Evolutionary conservation across 768 basidiomycete species (phyloP).

Genomic region (Tylopilus felleus): DNA sequence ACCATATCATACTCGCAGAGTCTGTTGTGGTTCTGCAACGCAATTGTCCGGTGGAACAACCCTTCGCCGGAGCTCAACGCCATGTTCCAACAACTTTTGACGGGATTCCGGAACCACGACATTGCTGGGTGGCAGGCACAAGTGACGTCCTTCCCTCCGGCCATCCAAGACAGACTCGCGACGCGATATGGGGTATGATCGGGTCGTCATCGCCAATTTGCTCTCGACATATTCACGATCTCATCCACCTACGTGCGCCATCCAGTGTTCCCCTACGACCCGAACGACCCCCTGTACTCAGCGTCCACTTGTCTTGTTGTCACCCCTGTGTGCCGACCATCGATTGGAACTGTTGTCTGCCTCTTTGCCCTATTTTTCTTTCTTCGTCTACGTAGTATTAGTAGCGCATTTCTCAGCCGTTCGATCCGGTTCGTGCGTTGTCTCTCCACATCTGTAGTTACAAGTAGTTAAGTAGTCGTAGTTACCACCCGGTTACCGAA

Average conservation of each 20-base stretch:
- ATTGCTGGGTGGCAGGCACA: conserved; percentile 83
- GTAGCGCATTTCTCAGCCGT: conserved; percentile 21
- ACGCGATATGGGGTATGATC: conserved; percentile 81
- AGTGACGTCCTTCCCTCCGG: conserved; percentile 78
- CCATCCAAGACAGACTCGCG: conserved; percentile 83
- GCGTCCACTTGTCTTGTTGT: conserved; percentile 16
- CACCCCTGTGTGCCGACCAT: conserved; percentile 31
- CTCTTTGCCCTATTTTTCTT: not conserved
- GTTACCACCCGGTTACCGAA: conserved; percentile 34
- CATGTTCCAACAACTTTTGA: conserved; percentile 90
- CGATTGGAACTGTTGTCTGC: conserved; percentile 21
- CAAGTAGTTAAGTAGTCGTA: conserved; percentile 16
- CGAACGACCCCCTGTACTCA: conserved; percentile 5
- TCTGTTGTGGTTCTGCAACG: conserved; percentile 96
- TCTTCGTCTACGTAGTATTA: conserved; percentile 14
- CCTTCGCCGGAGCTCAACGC: conserved; percentile 88
- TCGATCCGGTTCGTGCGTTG: conserved; percentile 22
- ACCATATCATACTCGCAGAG: conserved; percentile 48
- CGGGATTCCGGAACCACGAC: conserved; percentile 87
- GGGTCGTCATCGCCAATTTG: not conserved
- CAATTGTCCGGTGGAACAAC: conserved; percentile 91
- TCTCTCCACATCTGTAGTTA: conserved; percentile 31
- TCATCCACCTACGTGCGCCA: conserved; percentile 3
- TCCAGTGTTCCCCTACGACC: conserved; percentile 15
- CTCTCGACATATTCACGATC: conserved; percentile 12